phyloP scores from a whole-genome alignment of 2,329 filamentous ascomycete species.

The Pestalotiopsis sp. region DNA sequence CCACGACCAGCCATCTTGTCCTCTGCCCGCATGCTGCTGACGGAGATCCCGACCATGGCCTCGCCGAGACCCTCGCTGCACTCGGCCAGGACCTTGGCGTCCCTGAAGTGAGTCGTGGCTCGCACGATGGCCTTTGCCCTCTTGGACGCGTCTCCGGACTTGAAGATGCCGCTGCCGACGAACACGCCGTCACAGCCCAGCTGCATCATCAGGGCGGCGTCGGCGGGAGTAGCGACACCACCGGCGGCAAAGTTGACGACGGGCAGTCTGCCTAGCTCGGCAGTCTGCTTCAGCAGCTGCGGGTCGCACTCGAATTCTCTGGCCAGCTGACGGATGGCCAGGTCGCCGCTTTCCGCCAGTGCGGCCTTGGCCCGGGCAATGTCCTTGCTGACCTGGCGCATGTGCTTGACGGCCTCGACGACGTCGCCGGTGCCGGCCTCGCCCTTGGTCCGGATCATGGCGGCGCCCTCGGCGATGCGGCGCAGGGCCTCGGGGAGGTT shows the following conservation, averaged over 20 bases:
- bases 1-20: conserved; percentile 86
- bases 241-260: conserved; percentile 98
- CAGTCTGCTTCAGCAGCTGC: conserved; percentile 81
- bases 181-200: conserved; percentile 97
- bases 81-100: conserved; percentile 83
- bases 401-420: conserved; percentile 94
- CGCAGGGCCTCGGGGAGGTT: conserved; percentile 92
- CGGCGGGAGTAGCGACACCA: conserved; percentile 98
- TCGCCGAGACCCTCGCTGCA: conserved; percentile 90
- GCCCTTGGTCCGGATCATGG: conserved; percentile 99
- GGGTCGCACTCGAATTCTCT: conserved; percentile 81
- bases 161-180: conserved; percentile 96
- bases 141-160: conserved; percentile 88
- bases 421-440: conserved; percentile 97
- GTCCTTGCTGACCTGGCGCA: conserved; percentile 84
- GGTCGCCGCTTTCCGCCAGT: conserved; percentile 56
- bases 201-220: conserved; percentile 98
- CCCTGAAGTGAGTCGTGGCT: conserved; percentile 87
- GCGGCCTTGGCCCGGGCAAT: conserved; percentile 81
- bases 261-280: conserved; percentile 82
- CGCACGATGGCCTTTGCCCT: conserved; percentile 93
- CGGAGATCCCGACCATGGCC: conserved; percentile 97
- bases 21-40: conserved; percentile 71
- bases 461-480: conserved; percentile 88
- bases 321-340: conserved; percentile 69